Percentiles rank a stretch among this genome's conserved stretches.
Conservation (phyloP, 2,329 filamentous ascomycete genomes). For the Magnaporthiopsis rhizophila region DNA sequence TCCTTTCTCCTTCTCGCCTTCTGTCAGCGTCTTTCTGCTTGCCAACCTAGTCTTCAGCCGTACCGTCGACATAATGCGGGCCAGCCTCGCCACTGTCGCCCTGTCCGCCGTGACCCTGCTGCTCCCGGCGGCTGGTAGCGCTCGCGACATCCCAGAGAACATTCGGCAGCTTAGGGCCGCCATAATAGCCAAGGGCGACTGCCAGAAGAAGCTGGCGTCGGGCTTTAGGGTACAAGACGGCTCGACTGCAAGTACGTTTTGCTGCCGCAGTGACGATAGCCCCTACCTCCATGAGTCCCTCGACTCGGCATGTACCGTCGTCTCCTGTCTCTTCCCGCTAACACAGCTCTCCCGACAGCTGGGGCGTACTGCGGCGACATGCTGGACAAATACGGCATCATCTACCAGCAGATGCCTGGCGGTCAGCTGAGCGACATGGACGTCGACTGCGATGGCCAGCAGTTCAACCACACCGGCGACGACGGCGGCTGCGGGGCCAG, state of each 20-base stretch:
- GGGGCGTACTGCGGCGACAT: conserved; percentile 37
- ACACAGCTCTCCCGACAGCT: conserved; percentile 8
- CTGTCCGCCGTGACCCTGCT: background rate
- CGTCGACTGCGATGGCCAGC: conserved; percentile 48
- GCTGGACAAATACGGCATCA: conserved; percentile 21
- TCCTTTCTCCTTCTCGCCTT: background rate
- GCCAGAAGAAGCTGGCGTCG: conserved; percentile 21
- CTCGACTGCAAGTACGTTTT: background rate
- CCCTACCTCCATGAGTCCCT: too few relatives aligned
- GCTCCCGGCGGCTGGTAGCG: conserved; percentile 3
- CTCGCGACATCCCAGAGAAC: conserved; percentile 18
- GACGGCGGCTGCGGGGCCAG: conserved; percentile 36
- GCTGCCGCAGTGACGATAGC: background rate
- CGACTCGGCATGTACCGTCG: too few relatives aligned
- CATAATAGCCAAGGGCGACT: conserved; percentile 20
- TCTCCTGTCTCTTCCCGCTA: background rate
- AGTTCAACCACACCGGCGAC: conserved; percentile 25
- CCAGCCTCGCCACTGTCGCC: background rate
- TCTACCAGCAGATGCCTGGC: conserved; percentile 35
- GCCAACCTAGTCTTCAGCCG: background rate
- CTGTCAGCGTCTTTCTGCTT: too few relatives aligned
- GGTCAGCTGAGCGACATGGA: conserved; percentile 45
- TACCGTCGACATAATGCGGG: conserved; percentile 1
- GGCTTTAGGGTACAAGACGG: conserved; percentile 19
- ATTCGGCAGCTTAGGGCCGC: conserved; percentile 23